Conservation (phyloP, 768 basidiomycete genomes). For the Termitomyces heimii region DNA sequence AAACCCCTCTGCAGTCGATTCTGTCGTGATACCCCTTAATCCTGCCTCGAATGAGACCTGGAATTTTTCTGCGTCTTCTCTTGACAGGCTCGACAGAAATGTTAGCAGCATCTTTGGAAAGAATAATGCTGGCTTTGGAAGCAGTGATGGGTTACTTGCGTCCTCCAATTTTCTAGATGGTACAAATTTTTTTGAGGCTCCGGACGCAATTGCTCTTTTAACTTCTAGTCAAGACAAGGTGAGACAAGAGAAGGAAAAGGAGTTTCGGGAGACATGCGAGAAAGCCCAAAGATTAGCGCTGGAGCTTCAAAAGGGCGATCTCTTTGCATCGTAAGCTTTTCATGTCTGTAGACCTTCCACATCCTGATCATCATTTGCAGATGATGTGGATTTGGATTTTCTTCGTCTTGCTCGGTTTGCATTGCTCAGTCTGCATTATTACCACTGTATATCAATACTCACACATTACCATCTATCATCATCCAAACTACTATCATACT, state of each 20-base stretch:
- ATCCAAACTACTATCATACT: not conserved
- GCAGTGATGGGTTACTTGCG: not conserved
- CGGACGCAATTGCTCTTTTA: too few species aligned
- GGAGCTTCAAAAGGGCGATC: conserved; percentile 12
- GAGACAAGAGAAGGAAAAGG: conserved; percentile 23
- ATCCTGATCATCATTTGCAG: not conserved
- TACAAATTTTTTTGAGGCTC: not conserved
- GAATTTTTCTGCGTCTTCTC: not conserved
- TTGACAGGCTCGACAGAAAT: not conserved
- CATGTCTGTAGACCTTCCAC: too few species aligned
- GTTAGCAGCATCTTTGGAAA: not conserved
- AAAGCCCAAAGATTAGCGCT: conserved; percentile 25
- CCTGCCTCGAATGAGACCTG: not conserved
- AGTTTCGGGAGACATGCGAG: conserved; percentile 27
- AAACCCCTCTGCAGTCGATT: not conserved
- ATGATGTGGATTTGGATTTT: too few species aligned
- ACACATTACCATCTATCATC: not conserved
- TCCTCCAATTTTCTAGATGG: not conserved
- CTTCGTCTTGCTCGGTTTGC: too few species aligned
- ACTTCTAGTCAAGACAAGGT: conserved; percentile 4
- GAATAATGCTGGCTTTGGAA: not conserved
- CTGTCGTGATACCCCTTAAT: not conserved
- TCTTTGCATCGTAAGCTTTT: conserved; percentile 14
- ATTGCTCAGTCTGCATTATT: too few species aligned
- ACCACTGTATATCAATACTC: conserved; percentile 11